Conservation (phyloP, 768 basidiomycete genomes). For the Termitomyces sp. region DNA sequence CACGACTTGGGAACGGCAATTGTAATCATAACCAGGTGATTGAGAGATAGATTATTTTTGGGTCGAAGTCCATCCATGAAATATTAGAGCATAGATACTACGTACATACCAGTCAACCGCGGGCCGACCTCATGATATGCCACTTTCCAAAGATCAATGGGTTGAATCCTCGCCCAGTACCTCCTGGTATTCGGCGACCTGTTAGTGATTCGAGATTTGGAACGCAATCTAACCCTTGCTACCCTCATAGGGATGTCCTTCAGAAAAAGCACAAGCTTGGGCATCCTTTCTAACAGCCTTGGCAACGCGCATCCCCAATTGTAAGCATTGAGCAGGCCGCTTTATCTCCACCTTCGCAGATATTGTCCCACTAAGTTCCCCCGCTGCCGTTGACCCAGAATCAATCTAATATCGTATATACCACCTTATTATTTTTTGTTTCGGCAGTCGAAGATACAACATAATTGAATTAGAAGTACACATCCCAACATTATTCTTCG, state of each 20-base stretch:
- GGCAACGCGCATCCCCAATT: neutral
- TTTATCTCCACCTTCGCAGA: neutral
- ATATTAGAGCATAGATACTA: neutral
- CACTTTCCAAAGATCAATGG: too few relatives aligned
- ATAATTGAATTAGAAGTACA: neutral
- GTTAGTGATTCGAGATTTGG: too few relatives aligned
- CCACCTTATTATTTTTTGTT: neutral
- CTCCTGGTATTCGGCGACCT: too few relatives aligned
- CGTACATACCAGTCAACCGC: too few relatives aligned
- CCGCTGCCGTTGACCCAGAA: neutral
- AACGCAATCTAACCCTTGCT: neutral
- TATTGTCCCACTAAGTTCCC: too few relatives aligned
- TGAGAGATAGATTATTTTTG: neutral
- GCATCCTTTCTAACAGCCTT: neutral
- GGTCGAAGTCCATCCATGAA: too few relatives aligned
- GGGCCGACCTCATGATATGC: neutral
- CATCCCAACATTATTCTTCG: slow-evolving; percentile 7
- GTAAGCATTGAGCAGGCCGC: neutral
- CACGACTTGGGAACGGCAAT: neutral
- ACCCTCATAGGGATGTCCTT: neutral
- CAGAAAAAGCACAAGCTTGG: neutral
- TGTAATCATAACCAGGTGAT: neutral
- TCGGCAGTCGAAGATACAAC: neutral
- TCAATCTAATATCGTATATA: neutral
- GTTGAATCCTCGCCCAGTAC: too few relatives aligned